Conservation (phyloP, 495 filamentous ascomycete species). For the Penicillium alfredii region DNA sequence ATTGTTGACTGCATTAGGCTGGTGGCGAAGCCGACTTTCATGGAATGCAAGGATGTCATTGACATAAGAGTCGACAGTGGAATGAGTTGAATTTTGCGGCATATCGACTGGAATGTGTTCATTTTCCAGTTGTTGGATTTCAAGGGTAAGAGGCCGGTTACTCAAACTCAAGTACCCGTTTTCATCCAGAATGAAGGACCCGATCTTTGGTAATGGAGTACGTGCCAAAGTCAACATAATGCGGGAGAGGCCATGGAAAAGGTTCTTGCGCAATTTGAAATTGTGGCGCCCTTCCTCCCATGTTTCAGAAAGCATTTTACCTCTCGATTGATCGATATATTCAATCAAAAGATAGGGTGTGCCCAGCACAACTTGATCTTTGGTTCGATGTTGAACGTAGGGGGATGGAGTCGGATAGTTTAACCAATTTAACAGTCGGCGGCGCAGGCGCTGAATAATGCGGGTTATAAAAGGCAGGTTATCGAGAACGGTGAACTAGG, state of each 20-base stretch:
- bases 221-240: constrained; percentile 20
- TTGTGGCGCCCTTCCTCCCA: constrained; percentile 23
- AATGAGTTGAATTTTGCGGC: constrained; percentile 23
- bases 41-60: constrained; percentile 25
- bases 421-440: constrained; percentile 14
- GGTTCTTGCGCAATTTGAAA: constrained; percentile 14
- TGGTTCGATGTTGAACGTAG: constrained; percentile 19
- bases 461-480: constrained; percentile 22
- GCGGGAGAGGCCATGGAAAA: constrained; percentile 26
- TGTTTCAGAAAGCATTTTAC: constrained; percentile 30
- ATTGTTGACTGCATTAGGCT: constrained; percentile 29
- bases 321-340: constrained; percentile 20
- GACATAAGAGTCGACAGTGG: constrained; percentile 26
- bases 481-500: constrained; percentile 27
- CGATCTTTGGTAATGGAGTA: constrained; percentile 22
- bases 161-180: constrained; percentile 18
- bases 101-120: constrained; percentile 30
- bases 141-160: constrained; percentile 26
- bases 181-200: constrained; percentile 21
- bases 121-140: constrained; percentile 30
- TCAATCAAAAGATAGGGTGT: constrained; percentile 36
- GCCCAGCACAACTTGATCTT: constrained; percentile 7
- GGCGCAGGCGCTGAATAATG: constrained; percentile 18
- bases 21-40: constrained; percentile 27
- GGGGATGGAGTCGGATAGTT: constrained; percentile 17